These are phyloP conservation scores for Paecilomyces sp. DNA, from an alignment of 2,329 filamentous ascomycete species.

Conservation along the genomic window DNA sequence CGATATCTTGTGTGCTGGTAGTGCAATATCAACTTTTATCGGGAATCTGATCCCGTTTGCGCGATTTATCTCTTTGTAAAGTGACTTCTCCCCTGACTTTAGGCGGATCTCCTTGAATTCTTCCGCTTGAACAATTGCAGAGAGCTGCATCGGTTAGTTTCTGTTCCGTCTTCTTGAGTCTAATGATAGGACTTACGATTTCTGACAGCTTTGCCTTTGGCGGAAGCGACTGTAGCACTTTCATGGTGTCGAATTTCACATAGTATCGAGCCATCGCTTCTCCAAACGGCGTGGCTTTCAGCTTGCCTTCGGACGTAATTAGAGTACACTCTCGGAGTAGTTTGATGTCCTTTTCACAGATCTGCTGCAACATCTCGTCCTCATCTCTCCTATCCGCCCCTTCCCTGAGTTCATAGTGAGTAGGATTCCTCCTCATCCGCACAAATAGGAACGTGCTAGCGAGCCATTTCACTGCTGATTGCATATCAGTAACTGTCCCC, in stretches of 20 bases:
- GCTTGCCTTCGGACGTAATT: constrained; percentile 41
- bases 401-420: constrained; percentile 60
- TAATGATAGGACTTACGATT: constrained; percentile 50
- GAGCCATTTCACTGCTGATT: constrained; percentile 67
- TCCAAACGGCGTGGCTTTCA: constrained; percentile 65
- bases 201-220: constrained; percentile 55
- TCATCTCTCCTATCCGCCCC: constrained; percentile 43
- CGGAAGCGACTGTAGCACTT: constrained; percentile 57
- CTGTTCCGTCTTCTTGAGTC: not conserved
- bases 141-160: constrained; percentile 46
- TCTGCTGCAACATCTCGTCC: constrained; percentile 60
- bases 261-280: constrained; percentile 79
- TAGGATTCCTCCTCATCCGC: constrained; percentile 62
- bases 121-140: constrained; percentile 56
- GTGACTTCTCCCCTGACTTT: constrained; percentile 59
- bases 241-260: constrained; percentile 74
- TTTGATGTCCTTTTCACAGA: constrained; percentile 62
- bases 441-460: constrained; percentile 71
- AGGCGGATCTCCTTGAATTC: constrained; percentile 70
- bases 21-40: constrained; percentile 59
- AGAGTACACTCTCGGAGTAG: constrained; percentile 56
- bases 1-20: constrained; percentile 66
- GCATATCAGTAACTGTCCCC: constrained; percentile 59
- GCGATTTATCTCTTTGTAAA: constrained; percentile 68
- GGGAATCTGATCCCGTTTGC: constrained; percentile 62